These are phyloP conservation scores for Metschnikowia anglica DNA, from an alignment of 805 yeast species.

Conservation along the genomic window DNA sequence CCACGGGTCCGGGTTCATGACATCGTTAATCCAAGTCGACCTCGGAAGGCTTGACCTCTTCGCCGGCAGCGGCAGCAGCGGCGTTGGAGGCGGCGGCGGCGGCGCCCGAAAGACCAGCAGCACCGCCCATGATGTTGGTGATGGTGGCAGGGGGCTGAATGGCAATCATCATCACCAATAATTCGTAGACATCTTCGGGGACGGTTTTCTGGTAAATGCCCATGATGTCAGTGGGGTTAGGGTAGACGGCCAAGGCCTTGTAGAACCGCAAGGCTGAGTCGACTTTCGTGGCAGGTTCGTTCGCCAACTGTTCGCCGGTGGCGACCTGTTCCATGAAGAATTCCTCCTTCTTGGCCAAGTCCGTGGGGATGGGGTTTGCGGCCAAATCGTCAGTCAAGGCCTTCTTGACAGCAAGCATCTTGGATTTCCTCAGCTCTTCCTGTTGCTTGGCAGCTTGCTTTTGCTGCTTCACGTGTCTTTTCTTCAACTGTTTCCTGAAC, in stretches of 20 bases:
- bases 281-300: slow-evolving; percentile 62
- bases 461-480: slow-evolving; percentile 59
- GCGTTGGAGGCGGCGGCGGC: slow-evolving; percentile 30
- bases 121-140: slow-evolving; percentile 56
- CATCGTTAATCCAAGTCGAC: slow-evolving; percentile 20
- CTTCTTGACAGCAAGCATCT: slow-evolving; percentile 58
- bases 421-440: slow-evolving; percentile 58
- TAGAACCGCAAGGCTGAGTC: slow-evolving; percentile 90
- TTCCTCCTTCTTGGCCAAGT: slow-evolving; percentile 65
- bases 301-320: slow-evolving; percentile 77
- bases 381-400: slow-evolving; percentile 64
- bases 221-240: slow-evolving; percentile 90
- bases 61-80: slow-evolving; percentile 22
- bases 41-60: slow-evolving; percentile 20
- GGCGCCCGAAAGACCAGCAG: slow-evolving; percentile 21
- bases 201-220: slow-evolving; percentile 87
- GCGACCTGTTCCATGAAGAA: slow-evolving; percentile 83
- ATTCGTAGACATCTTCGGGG: slow-evolving; percentile 78
- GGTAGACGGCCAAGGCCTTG: slow-evolving; percentile 90
- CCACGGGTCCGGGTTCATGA: slow-evolving; percentile 3
- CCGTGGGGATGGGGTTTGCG: slow-evolving; percentile 73
- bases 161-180: slow-evolving; percentile 85
- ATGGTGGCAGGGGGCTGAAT: slow-evolving; percentile 84
- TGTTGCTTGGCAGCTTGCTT: slow-evolving; percentile 54
- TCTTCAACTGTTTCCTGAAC: slow-evolving; percentile 76